These are phyloP conservation scores for Diaporthe ilicicola DNA, from an alignment of 2,329 filamentous ascomycete genomes.

Conservation along the genomic window DNA sequence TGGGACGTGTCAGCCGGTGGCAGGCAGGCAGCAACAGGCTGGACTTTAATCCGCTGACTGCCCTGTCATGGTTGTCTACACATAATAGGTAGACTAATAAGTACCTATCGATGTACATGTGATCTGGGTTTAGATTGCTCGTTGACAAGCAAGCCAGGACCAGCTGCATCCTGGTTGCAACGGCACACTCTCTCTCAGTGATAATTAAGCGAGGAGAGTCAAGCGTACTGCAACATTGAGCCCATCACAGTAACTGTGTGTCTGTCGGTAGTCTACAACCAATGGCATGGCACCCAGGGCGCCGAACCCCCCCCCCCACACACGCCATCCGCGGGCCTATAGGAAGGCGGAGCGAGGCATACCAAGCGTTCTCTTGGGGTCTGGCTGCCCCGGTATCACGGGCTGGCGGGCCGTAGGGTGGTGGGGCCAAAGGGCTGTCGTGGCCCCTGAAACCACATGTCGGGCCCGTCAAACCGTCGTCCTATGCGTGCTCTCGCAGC, in stretches of 20 bases:
- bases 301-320: not conserved
- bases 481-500: not conserved
- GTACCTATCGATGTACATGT: slow-evolving; percentile 7
- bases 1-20: not conserved
- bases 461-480: slow-evolving; percentile 30
- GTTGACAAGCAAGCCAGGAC: not conserved
- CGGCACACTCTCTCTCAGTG: not conserved
- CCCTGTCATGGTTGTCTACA: not conserved
- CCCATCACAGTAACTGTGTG: too few species aligned
- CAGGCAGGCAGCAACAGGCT: not conserved
- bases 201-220: not conserved
- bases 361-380: not conserved
- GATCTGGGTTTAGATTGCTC: slow-evolving; percentile 15
- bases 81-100: not conserved
- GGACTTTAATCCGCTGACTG: not conserved
- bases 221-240: not conserved
- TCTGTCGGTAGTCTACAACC: not conserved
- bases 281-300: not conserved
- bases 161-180: slow-evolving; percentile 3
- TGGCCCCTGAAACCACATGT: slow-evolving; percentile 26
- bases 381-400: slow-evolving; percentile 26
- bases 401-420: slow-evolving; percentile 31
- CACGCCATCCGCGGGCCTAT: not conserved
- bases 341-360: slow-evolving; percentile 1
- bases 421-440: slow-evolving; percentile 28